phyloP scores from a whole-genome alignment of 768 basidiomycete species.

The Chalciporus chontae region DNA sequence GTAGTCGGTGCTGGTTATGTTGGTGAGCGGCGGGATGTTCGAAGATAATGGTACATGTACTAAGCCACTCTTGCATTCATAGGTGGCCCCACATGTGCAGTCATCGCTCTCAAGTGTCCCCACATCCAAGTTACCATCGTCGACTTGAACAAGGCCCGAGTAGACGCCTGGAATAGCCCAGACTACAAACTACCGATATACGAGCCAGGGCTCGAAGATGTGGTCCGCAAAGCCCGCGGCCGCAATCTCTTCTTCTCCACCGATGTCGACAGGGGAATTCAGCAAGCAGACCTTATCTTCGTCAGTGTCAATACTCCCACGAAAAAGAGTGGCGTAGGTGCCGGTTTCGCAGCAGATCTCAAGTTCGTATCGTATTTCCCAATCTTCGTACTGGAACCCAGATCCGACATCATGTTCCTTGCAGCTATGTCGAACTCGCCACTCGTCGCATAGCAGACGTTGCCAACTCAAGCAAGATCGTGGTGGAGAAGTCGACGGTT shows the following conservation, averaged over 20 bases:
- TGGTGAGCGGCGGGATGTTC: constrained; percentile 47
- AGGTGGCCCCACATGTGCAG: constrained; percentile 95
- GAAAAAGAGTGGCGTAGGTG: constrained; percentile 96
- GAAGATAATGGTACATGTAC: constrained; percentile 2
- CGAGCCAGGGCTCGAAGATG: constrained; percentile 92
- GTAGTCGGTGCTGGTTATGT: constrained; percentile 91
- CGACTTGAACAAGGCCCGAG: constrained; percentile 90
- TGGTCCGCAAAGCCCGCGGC: constrained; percentile 84
- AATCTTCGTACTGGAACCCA: constrained; percentile 1
- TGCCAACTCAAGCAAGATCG: constrained; percentile 90
- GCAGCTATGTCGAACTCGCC: constrained; percentile 93
- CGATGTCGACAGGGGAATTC: constrained; percentile 89
- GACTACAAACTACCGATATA: constrained; percentile 94
- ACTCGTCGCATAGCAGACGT: constrained; percentile 95
- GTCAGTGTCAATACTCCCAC: constrained; percentile 99
- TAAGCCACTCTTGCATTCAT: constrained; percentile 15
- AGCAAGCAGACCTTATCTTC: constrained; percentile 96
- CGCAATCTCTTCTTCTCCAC: constrained; percentile 98
- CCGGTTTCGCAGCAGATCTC: constrained; percentile 97
- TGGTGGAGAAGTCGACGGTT: constrained; percentile 99
- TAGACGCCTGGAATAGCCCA: constrained; percentile 94
- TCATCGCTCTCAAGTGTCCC: constrained; percentile 91
- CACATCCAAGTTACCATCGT: constrained; percentile 95
- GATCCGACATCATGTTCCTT: constrained; percentile 6
- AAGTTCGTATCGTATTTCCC: constrained; percentile 64